Conservation (phyloP, 371 early-diverging fungal species). For the Syncephalastrum monosporum region DNA sequence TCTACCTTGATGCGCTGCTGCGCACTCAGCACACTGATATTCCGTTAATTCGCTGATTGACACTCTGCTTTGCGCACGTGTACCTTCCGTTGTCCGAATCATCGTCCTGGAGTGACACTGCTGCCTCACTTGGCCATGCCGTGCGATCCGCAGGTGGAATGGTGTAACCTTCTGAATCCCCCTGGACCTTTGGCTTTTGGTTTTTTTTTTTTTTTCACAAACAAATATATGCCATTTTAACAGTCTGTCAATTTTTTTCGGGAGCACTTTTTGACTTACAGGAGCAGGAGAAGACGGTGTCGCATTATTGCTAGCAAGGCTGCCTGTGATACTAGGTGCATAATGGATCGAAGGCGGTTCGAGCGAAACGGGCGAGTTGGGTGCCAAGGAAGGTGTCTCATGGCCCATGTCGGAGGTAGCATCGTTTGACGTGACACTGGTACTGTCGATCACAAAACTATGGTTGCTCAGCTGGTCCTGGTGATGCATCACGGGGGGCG, state of each 20-base stretch:
- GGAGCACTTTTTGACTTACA: slow-evolving; percentile 6
- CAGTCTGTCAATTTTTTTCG: not conserved
- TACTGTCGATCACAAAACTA: slow-evolving; percentile 12
- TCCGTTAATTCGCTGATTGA: not conserved
- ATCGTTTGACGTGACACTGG: slow-evolving; percentile 9
- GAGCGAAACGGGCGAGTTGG: slow-evolving; percentile 20
- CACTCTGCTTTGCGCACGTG: too few species aligned
- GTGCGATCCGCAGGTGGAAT: slow-evolving; percentile 55
- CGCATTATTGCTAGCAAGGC: slow-evolving; percentile 18
- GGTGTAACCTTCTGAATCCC: slow-evolving; percentile 51
- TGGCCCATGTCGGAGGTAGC: slow-evolving; percentile 10
- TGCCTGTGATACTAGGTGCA: slow-evolving; percentile 34
- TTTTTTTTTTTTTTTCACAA: not conserved
- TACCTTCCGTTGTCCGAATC: slow-evolving; percentile 28
- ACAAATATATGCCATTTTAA: not conserved
- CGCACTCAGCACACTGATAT: slow-evolving; percentile 19
- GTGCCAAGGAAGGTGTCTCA: slow-evolving; percentile 10
- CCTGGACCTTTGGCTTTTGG: slow-evolving; percentile 13
- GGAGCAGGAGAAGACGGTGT: slow-evolving; percentile 11
- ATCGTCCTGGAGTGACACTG: slow-evolving; percentile 6
- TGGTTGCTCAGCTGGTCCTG: slow-evolving; percentile 12
- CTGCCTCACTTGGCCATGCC: slow-evolving; percentile 35
- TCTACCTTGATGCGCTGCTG: slow-evolving; percentile 30
- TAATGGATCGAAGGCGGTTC: slow-evolving; percentile 20
- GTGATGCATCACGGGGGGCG: slow-evolving; percentile 13